Evolutionary conservation across 306 rosid genomes (phyloP), one percentile per base, ranked within the genome.

Genomic region (Coriaria nepalensis): DNA sequence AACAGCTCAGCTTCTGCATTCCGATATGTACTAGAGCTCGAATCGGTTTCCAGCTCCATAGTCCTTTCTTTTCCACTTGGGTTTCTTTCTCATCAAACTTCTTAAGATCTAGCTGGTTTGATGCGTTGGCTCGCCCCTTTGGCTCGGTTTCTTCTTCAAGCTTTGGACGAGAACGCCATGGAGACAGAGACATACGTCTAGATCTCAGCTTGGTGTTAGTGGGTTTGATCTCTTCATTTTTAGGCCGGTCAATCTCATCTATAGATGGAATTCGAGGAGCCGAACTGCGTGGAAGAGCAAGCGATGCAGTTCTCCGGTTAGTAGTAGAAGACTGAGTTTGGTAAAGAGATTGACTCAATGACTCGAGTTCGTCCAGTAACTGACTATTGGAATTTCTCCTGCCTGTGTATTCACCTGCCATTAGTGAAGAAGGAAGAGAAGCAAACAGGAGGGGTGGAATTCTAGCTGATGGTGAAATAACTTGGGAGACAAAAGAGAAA

Each of bases 11-110:
- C 67, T 92, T 86, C 10, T 79, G 76, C 96, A 71, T 92, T 56
- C 93, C 83, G 52, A 92, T 82, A 52, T 72, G 98, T 4, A 96
- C 69, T n/a, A 92, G 69, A 34, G 93, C 98, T 6, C 96, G 62
- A 10, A 92, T 64, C 10, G 98, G 94, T 72, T 82, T 92, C 98
- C 98, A 92, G 15, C 71, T 85, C 98, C 98, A 90, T 36, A 90
- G 75, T 39, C 95, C 92, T 43, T 79, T 90, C 78, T 75, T 81
- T 49, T 81, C 81, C 12, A 56, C 72, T 2, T 62, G 48, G 49
- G 50, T 47, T 44, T 73, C 54, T 35, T 49, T 66, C 11, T 55
- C 71, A 34, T 68, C 70, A 29, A 76, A 43, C 71, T 29, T 65
- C 45, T 73, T 73, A 44, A 38, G 5, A 37, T 67, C 71, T 52